These are phyloP conservation scores for Parastagonospora avenae DNA, from an alignment of 2,329 filamentous ascomycete genomes.

Conservation along the genomic window DNA sequence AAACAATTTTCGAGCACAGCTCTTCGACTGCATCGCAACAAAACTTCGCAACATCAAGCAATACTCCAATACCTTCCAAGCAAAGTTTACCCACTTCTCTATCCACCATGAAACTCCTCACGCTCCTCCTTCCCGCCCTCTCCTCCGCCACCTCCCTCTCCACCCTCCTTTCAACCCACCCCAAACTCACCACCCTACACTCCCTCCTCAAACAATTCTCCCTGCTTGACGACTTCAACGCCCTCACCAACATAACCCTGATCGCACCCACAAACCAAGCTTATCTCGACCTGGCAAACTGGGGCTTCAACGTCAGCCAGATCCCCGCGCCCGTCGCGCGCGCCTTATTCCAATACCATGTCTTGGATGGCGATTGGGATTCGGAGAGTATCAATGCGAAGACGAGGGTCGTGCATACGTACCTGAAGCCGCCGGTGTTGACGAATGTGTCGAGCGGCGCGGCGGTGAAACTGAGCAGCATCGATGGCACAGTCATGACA, in stretches of 20 bases:
- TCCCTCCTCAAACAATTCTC: background rate
- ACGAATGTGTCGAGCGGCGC: background rate
- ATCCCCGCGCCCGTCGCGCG: background rate
- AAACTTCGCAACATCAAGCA: no score
- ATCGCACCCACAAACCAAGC: conserved; percentile 2
- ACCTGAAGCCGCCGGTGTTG: background rate
- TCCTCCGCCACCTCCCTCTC: background rate
- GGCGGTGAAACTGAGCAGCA: background rate
- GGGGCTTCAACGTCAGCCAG: conserved; percentile 1
- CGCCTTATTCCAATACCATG: background rate
- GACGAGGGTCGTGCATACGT: background rate
- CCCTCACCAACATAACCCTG: background rate
- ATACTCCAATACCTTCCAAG: no score
- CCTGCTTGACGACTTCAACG: background rate
- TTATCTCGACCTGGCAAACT: conserved; percentile 1
- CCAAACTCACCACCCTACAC: background rate
- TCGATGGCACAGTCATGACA: background rate
- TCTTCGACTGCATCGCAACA: no score
- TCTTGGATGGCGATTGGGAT: background rate
- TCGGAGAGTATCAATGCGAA: background rate
- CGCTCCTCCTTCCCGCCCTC: no score
- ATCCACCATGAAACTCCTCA: no score
- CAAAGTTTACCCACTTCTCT: no score
- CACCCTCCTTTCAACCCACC: background rate
- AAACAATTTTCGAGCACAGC: no score